Evolutionary conservation across 1,284 basidiomycete genomes (phyloP).

Genomic region (Moniliella sp.): DNA sequence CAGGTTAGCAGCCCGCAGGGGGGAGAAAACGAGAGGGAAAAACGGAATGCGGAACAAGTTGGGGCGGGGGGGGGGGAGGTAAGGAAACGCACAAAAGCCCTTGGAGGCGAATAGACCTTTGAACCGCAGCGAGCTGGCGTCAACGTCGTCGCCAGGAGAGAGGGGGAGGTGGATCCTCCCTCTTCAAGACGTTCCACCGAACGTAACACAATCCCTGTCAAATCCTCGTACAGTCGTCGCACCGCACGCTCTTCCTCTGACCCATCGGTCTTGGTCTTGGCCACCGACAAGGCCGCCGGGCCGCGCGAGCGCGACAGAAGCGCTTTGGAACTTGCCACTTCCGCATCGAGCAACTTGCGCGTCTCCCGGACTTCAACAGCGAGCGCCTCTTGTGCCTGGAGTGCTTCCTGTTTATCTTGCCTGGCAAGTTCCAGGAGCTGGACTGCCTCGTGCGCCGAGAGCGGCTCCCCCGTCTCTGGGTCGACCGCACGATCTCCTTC

Average conservation of each 20-base stretch:
- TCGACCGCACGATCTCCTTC: constrained; percentile 1
- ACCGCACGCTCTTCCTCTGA: constrained; percentile 15
- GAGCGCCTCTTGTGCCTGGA: not conserved
- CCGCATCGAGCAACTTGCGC: constrained; percentile 1
- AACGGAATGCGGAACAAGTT: too few relatives aligned
- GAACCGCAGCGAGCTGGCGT: too few relatives aligned
- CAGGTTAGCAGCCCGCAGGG: too few relatives aligned
- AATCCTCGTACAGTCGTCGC: constrained; percentile 27
- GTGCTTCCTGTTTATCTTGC: not conserved
- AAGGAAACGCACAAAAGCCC: too few relatives aligned
- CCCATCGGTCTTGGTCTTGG: not conserved
- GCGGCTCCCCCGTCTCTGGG: not conserved
- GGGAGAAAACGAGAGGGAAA: too few relatives aligned
- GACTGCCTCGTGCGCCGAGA: not conserved
- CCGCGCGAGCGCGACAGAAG: not conserved
- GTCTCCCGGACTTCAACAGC: not conserved
- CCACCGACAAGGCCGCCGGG: not conserved
- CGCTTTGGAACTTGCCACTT: constrained; percentile 1
- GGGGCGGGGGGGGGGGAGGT: too few relatives aligned
- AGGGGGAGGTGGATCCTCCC: too few relatives aligned
- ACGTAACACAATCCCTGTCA: constrained; percentile 23
- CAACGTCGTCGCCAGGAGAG: too few relatives aligned
- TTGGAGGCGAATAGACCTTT: too few relatives aligned
- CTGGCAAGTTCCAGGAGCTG: not conserved
- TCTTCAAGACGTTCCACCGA: constrained; percentile 10